These are phyloP conservation scores for Fusarium stilboides DNA, from an alignment of 2,329 filamentous ascomycete genomes.

Conservation along the genomic window DNA sequence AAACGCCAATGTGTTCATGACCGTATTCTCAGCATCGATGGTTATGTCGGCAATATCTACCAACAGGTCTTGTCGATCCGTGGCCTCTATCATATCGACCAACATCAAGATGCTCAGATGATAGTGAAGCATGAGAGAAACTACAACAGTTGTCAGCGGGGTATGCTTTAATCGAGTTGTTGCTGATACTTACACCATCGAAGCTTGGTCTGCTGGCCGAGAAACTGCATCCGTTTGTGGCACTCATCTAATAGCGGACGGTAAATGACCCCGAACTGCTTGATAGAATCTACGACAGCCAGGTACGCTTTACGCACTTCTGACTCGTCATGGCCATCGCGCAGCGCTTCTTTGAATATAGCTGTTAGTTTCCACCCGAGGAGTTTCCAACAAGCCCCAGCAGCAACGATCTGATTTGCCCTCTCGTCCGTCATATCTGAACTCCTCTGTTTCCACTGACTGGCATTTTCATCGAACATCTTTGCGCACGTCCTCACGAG, in stretches of 20 bases:
- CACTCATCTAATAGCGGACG: slow-evolving; percentile 51
- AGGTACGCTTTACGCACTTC: slow-evolving; percentile 49
- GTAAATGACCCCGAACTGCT: slow-evolving; percentile 50
- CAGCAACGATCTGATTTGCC: slow-evolving; percentile 52
- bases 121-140: slow-evolving; percentile 55
- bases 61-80: slow-evolving; percentile 49
- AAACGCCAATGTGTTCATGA: slow-evolving; percentile 53
- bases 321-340: slow-evolving; percentile 53
- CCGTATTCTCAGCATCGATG: slow-evolving; percentile 51
- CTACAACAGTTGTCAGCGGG: slow-evolving; percentile 11
- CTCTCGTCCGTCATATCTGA: slow-evolving; percentile 52
- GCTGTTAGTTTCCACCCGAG: slow-evolving; percentile 53
- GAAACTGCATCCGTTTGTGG: slow-evolving; percentile 52
- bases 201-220: slow-evolving; percentile 51
- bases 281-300: slow-evolving; percentile 47
- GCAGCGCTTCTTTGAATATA: slow-evolving; percentile 53
- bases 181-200: slow-evolving; percentile 50
- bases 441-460: slow-evolving; percentile 47
- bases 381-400: slow-evolving; percentile 51
- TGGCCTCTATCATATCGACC: slow-evolving; percentile 51
- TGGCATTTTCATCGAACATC: slow-evolving; percentile 50
- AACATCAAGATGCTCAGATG: slow-evolving; percentile 54
- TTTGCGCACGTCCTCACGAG: slow-evolving; percentile 50
- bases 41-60: slow-evolving; percentile 44
- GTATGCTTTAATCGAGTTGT: no score